Conservation (phyloP, 2,329 filamentous ascomycete genomes). For the Fusarium pseudograminearum region DNA sequence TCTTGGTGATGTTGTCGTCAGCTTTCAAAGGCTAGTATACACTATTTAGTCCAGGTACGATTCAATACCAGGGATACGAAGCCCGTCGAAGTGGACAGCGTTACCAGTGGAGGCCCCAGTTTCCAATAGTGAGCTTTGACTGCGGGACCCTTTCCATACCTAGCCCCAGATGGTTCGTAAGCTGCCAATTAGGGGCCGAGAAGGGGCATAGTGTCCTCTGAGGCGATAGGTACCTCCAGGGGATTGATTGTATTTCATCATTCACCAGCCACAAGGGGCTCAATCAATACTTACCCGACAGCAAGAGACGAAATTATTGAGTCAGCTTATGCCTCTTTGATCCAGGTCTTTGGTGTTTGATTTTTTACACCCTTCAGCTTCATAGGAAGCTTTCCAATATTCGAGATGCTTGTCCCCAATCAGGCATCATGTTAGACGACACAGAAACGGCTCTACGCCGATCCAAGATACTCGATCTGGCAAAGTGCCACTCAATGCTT, state of each 20-base stretch:
- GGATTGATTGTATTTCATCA: not conserved
- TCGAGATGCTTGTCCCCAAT: not conserved
- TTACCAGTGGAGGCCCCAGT: conserved; percentile 40
- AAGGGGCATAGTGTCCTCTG: conserved; percentile 8
- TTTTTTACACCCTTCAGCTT: not conserved
- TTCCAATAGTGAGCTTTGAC: conserved; percentile 36
- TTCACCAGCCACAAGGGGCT: conserved; percentile 17
- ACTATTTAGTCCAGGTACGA: conserved; percentile 1
- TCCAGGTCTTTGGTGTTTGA: not conserved
- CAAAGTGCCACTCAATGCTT: conserved; percentile 18
- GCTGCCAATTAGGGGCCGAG: conserved; percentile 17
- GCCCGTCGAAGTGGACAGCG: conserved; percentile 41
- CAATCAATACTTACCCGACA: not conserved
- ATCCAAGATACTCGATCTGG: conserved; percentile 34
- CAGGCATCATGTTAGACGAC: conserved; percentile 11
- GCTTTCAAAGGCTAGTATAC: conserved; percentile 26
- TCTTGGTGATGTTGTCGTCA: conserved; percentile 28
- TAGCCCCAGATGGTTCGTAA: conserved; percentile 21
- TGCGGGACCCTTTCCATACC: conserved; percentile 11
- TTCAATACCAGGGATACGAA: conserved; percentile 23
- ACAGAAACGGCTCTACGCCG: conserved; percentile 14
- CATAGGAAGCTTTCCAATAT: not conserved
- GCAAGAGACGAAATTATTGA: not conserved
- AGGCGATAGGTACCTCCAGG: not conserved
- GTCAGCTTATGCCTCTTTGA: not conserved